A percentile compares a stretch with the other conserved stretches of the same genome.
These are phyloP conservation scores for Cryphonectria naterciae DNA, from an alignment of 2,329 filamentous ascomycete genomes.

Conservation along the genomic window DNA sequence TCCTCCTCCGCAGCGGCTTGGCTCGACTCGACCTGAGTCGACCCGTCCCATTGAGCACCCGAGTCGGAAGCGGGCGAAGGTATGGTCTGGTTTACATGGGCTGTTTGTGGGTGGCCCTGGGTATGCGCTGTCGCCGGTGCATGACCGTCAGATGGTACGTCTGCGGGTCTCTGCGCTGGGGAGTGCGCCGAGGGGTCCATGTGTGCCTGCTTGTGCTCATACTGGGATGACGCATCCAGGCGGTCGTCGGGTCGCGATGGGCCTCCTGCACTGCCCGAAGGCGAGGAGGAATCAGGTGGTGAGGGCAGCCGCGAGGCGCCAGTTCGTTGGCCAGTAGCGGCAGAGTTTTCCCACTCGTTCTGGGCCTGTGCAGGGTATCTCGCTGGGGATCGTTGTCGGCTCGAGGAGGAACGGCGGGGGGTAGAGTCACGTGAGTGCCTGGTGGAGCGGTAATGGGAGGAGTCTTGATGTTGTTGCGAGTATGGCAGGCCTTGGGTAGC, in stretches of 20 bases:
- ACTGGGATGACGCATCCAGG: slow-evolving; percentile 35
- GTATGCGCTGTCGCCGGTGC: slow-evolving; percentile 31
- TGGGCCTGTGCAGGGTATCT: slow-evolving; percentile 7
- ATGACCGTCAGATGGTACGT: slow-evolving; percentile 29
- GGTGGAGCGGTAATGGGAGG: slow-evolving; percentile 45
- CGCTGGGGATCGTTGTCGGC: slow-evolving; percentile 23
- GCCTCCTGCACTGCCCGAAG: slow-evolving; percentile 41
- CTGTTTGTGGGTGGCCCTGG: slow-evolving; percentile 16
- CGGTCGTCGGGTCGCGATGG: slow-evolving; percentile 21
- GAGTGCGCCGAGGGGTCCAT: slow-evolving; percentile 31
- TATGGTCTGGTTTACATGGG: slow-evolving; percentile 38
- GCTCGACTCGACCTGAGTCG: slow-evolving; percentile 32
- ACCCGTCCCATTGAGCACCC: slow-evolving; percentile 33
- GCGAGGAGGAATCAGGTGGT: slow-evolving; percentile 58
- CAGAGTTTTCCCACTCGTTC: neutral
- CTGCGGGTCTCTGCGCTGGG: slow-evolving; percentile 32
- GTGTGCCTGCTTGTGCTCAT: slow-evolving; percentile 33
- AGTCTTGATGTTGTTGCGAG: slow-evolving; percentile 52
- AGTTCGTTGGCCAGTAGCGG: slow-evolving; percentile 33
- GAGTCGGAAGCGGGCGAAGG: slow-evolving; percentile 44
- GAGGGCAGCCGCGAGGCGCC: slow-evolving; percentile 56
- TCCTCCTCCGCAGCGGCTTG: slow-evolving; percentile 39
- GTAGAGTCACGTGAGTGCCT: slow-evolving; percentile 39
- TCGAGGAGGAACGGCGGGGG: slow-evolving; percentile 36
- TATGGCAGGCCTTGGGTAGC: slow-evolving; percentile 47